A percentile compares a stretch with the other conserved stretches of the same genome.
Evolutionary conservation across 1,284 basidiomycete species (phyloP).

Genomic region (Mycena sp.): DNA sequence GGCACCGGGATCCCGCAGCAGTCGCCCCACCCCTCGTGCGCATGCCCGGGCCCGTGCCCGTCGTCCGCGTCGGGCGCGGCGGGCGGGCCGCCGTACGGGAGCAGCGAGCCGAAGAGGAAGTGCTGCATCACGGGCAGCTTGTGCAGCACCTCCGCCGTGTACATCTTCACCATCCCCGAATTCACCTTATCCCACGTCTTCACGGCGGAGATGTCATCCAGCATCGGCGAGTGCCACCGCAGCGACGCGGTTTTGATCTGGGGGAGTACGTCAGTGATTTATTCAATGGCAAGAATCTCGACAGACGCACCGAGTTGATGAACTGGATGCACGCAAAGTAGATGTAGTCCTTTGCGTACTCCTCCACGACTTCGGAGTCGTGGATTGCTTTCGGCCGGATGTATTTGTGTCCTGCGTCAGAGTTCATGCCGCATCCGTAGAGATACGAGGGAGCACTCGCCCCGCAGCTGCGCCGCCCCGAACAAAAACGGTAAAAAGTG

Average conservation of each 20-base stretch:
- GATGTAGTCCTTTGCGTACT: slow-evolving; percentile 94
- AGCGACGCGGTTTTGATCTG: slow-evolving; percentile 96
- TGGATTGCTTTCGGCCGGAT: slow-evolving; percentile 94
- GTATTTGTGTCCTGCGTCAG: slow-evolving; percentile 81
- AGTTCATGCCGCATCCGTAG: too few species aligned
- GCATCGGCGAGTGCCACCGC: slow-evolving; percentile 99
- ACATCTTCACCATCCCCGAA: slow-evolving; percentile 99
- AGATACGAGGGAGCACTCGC: slow-evolving; percentile 43
- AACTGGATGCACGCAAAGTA: slow-evolving; percentile 97
- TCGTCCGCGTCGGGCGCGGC: slow-evolving; percentile 49
- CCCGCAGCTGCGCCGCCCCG: slow-evolving; percentile 85
- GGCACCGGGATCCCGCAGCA: slow-evolving; percentile 94
- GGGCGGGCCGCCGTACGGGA: slow-evolving; percentile 74
- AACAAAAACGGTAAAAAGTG: slow-evolving; percentile 96
- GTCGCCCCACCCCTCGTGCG: slow-evolving; percentile 85
- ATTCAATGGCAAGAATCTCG: too few species aligned
- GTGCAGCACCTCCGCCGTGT: slow-evolving; percentile 91
- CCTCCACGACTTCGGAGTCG: slow-evolving; percentile 92
- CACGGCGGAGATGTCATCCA: slow-evolving; percentile 97
- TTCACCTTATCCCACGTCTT: slow-evolving; percentile 99
- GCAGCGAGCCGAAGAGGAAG: slow-evolving; percentile 91
- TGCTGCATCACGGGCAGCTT: slow-evolving; percentile 98
- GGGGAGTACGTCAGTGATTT: too few species aligned
- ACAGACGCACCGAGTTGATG: slow-evolving; percentile 86
- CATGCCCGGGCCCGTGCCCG: slow-evolving; percentile 58